phyloP scores from a whole-genome alignment of 805 yeast genomes.

The Naumovozyma dairenensis region DNA sequence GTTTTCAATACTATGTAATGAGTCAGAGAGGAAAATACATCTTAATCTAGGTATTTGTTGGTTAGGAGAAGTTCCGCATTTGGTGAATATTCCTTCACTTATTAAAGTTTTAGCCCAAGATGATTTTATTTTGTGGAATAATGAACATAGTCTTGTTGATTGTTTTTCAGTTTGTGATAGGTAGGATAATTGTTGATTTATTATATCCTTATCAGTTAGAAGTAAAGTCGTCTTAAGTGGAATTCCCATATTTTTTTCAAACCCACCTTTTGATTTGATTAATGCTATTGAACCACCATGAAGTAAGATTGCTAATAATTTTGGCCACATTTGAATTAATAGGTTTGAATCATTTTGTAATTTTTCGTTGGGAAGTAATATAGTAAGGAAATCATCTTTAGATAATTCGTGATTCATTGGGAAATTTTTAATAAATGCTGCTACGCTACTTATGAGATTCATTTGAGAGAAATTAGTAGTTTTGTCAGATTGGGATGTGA shows the following conservation, averaged over 20 bases:
- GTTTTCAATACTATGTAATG: conserved; percentile 12
- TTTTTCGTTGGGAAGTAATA: conserved; percentile 4
- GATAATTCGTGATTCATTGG: conserved; percentile 32
- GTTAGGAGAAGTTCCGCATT: conserved; percentile 20
- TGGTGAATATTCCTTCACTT: conserved; percentile 41
- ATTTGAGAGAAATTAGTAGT: conserved; percentile 38
- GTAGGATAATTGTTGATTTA: no score
- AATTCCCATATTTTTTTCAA: background rate
- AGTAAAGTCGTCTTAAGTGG: conserved; percentile 16
- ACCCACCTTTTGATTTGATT: conserved; percentile 7
- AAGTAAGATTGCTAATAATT: conserved; percentile 27
- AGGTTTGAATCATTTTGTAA: conserved; percentile 13
- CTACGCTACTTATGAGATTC: conserved; percentile 43
- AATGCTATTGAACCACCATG: conserved; percentile 28
- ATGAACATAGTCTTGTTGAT: no score
- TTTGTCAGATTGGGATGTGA: conserved; percentile 14
- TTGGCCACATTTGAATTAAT: conserved; percentile 37
- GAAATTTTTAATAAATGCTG: conserved; percentile 35
- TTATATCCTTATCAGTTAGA: conserved; percentile 6
- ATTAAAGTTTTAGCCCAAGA: conserved; percentile 35
- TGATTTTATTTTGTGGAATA: conserved; percentile 20
- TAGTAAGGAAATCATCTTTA: conserved; percentile 22
- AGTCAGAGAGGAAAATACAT: conserved; percentile 33
- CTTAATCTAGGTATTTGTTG: conserved; percentile 27
- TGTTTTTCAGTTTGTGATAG: no score